Percentiles rank a stretch among this genome's conserved stretches.
Conservation (phyloP, 495 filamentous ascomycete genomes). For the Poronia punctata region DNA sequence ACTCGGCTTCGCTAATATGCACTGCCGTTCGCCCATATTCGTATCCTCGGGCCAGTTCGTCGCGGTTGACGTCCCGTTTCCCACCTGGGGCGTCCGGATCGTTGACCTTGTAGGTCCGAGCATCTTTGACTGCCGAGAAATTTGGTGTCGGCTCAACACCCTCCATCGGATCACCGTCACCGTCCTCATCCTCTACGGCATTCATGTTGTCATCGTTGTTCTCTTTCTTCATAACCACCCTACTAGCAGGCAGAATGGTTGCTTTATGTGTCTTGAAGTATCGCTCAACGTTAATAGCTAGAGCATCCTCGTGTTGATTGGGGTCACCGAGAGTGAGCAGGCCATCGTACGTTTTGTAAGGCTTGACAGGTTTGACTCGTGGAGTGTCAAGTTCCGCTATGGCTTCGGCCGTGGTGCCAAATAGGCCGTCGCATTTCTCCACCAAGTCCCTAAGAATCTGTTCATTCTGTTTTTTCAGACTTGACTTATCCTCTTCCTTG, state of each 20-base stretch:
- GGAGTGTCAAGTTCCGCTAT: conserved; percentile 65
- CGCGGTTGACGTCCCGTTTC: conserved; percentile 75
- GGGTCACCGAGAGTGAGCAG: conserved; percentile 73
- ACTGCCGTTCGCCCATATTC: conserved; percentile 91
- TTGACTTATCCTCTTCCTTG: conserved; percentile 85
- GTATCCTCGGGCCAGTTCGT: conserved; percentile 86
- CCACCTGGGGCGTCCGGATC: conserved; percentile 68
- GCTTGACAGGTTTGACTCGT: conserved; percentile 62
- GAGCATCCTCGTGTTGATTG: conserved; percentile 61
- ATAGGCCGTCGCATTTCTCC: conserved; percentile 58
- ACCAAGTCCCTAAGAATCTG: conserved; percentile 52
- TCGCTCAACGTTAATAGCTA: conserved; percentile 81
- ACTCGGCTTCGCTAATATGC: conserved; percentile 75
- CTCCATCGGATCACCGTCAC: conserved; percentile 35
- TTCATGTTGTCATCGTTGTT: conserved; percentile 30
- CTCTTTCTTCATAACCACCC: conserved; percentile 53
- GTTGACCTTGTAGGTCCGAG: conserved; percentile 71
- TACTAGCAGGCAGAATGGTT: conserved; percentile 64
- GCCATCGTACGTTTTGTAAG: conserved; percentile 73
- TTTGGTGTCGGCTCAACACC: conserved; percentile 37
- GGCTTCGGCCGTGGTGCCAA: conserved; percentile 79
- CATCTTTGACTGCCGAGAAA: conserved; percentile 60
- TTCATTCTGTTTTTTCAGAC: conserved; percentile 64
- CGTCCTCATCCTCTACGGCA: conserved; percentile 45
- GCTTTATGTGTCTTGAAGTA: conserved; percentile 79